Base-by-base conservation (phyloP, 2,329 filamentous ascomycete genomes). In the Chaetothyriales sp. region DNA sequence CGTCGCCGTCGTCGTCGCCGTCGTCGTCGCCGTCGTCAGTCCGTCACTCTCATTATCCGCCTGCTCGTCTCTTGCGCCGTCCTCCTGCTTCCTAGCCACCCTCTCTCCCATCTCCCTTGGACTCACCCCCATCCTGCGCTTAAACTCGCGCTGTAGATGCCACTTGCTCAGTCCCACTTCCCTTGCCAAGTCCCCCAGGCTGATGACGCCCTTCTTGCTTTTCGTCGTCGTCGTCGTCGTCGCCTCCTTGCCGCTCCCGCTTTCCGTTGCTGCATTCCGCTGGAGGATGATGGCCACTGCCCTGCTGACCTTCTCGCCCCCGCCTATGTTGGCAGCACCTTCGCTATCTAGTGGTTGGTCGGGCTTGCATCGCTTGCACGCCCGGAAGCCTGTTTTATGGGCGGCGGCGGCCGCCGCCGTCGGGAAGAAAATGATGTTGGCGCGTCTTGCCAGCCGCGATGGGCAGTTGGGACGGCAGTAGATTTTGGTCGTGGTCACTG, bases 331-430 rank as follows among this genome's bases (percentile, higher is more conserved):
- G 29, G 10, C 33, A 13, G 10, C 15, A 13, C 9, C 15, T 40
- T 40, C 33, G 33, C 33, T 40, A 15, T 5, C 10, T 1, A 40
- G 33, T 40, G 33, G 10, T 15, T 40, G 54, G 54, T 74, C 66
- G 20, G 77, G 74, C 51, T 70, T 71, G 62, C 77, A 80, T 51
- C 77, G 70, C 63, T 77, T 78, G 65, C 77, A 80, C 0, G 76
- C 64, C 40, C 76, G 68, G 58, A 74, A 80, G 1, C 77, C 77
- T 15, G 69, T 70, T 9, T 64, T 61, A 15, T 40, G 10, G 13
- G 33, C 33, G 57, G 72, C 69, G 8, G 77, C 77, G 52, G 74
- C 66, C 1, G 63, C 56, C 0, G 71, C 62, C 1, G 69, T 72
- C 47, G 73, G 69, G 63, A 70, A 77, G 63, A 78, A 80, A 29